Conservation (phyloP, 805 yeast genomes). For the Diddensiella santjacobensis region DNA sequence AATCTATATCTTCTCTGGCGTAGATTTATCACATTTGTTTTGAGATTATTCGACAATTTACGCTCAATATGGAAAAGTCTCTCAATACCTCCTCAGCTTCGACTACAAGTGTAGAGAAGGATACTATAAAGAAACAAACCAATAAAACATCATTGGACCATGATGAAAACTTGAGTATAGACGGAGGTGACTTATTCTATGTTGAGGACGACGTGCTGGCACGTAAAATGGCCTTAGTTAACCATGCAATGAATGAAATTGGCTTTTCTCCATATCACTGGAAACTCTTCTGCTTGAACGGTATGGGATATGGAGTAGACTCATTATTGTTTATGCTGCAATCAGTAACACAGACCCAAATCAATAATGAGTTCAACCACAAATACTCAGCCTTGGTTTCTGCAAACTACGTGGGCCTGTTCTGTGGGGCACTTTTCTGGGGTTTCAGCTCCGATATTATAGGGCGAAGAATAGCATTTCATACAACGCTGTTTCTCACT, state of each 20-base stretch:
- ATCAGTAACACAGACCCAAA: conserved; percentile 43
- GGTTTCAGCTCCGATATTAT: conserved; percentile 54
- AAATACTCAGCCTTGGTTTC: conserved; percentile 44
- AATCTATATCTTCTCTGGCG: too few relatives aligned
- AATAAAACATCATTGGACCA: not conserved
- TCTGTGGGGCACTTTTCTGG: conserved; percentile 53
- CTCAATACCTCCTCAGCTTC: not conserved
- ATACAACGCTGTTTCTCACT: conserved; percentile 45
- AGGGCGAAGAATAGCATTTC: conserved; percentile 52
- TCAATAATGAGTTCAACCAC: conserved; percentile 46
- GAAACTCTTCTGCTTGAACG: conserved; percentile 48
- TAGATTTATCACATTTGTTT: too few relatives aligned
- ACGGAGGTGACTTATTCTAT: conserved; percentile 13
- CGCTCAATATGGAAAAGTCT: too few relatives aligned
- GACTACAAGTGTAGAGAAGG: not conserved
- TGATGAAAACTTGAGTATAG: conserved; percentile 6
- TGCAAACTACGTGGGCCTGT: conserved; percentile 48
- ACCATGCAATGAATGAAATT: conserved; percentile 56
- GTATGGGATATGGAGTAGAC: conserved; percentile 55
- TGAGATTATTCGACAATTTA: too few relatives aligned
- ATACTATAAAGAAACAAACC: not conserved
- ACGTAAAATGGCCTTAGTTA: conserved; percentile 34
- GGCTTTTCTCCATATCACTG: conserved; percentile 58
- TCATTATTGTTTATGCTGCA: conserved; percentile 49
- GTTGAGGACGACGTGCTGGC: conserved; percentile 16